These are phyloP conservation scores for Rhizopus sp. DNA, from an alignment of 371 early-diverging fungal genomes.

Conservation along the genomic window DNA sequence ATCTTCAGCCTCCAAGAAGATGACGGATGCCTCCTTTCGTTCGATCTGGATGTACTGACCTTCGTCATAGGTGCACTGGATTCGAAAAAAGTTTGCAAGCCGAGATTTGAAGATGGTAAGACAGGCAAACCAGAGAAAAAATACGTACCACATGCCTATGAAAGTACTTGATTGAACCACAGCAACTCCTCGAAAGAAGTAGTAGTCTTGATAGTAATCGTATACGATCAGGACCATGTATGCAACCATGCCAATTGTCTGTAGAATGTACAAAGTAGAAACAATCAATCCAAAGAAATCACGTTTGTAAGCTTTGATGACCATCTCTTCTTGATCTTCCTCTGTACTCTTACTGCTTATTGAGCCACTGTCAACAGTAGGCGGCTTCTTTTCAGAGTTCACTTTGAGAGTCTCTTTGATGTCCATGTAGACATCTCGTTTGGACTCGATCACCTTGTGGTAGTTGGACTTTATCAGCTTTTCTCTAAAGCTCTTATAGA, in stretches of 20 bases:
- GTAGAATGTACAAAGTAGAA: slow-evolving; percentile 26
- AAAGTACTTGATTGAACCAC: slow-evolving; percentile 45
- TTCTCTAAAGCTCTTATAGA: slow-evolving; percentile 58
- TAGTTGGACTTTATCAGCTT: slow-evolving; percentile 18
- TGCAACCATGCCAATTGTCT: slow-evolving; percentile 44
- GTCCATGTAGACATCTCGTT: slow-evolving; percentile 12
- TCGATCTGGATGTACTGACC: slow-evolving; percentile 70
- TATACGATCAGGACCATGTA: slow-evolving; percentile 40
- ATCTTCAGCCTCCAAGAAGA: slow-evolving; percentile 54
- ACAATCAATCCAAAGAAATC: slow-evolving; percentile 32
- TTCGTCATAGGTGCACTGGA: slow-evolving; percentile 52
- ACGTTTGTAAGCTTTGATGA: slow-evolving; percentile 43
- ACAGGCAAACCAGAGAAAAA: slow-evolving; percentile 64
- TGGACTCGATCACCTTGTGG: slow-evolving; percentile 12
- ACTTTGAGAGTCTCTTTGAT: slow-evolving; percentile 1
- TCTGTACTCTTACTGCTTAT: background rate
- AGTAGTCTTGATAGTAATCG: slow-evolving; percentile 43
- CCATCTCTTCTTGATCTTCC: slow-evolving; percentile 29
- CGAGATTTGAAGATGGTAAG: slow-evolving; percentile 49
- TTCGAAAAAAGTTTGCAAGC: slow-evolving; percentile 67
- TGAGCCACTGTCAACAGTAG: background rate
- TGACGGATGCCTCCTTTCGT: slow-evolving; percentile 54
- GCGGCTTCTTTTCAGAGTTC: slow-evolving; percentile 7
- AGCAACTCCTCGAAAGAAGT: slow-evolving; percentile 33
- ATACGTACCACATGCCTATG: slow-evolving; percentile 67